These are phyloP conservation scores for Gossypium rotundifolium DNA, from an alignment of 345 rosid genomes.

Conservation along the genomic window DNA sequence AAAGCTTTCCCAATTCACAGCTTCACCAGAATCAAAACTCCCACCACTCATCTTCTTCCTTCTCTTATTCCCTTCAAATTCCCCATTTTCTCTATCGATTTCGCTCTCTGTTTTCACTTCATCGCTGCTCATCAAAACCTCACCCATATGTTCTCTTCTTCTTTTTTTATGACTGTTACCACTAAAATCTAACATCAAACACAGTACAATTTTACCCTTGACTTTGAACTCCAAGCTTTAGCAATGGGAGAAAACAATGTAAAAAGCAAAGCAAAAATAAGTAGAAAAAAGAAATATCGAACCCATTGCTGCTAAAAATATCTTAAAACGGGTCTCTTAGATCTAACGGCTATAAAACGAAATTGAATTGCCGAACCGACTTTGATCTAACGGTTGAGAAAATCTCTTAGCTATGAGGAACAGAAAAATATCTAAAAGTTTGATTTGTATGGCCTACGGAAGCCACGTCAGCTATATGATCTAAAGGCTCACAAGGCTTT, in stretches of 20 bases:
- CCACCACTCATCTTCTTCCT: constrained; percentile 9
- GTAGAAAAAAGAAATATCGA: neutral
- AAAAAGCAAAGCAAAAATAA: neutral
- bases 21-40: constrained; percentile 14
- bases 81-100: constrained; percentile 6
- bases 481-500: constrained; percentile 5
- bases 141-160: constrained; percentile 25
- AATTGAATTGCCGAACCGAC: constrained; percentile 8
- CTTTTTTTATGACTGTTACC: neutral
- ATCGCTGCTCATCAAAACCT: constrained; percentile 30
- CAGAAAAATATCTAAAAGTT: constrained; percentile 29
- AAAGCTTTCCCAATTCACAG: constrained; percentile 63
- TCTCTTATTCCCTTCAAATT: constrained; percentile 3
- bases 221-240: neutral
- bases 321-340: constrained; percentile 20
- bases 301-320: constrained; percentile 19
- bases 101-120: constrained; percentile 22
- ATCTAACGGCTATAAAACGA: constrained; percentile 28
- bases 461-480: constrained; percentile 40
- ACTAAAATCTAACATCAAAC: neutral
- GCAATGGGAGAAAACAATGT: neutral
- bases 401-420: neutral
- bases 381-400: constrained; percentile 25
- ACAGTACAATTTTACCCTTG: neutral
- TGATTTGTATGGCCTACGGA: constrained; percentile 32